Evolutionary conservation across 306 rosid species (phyloP), one percentile per base, ranked within the genome.

Genomic region (Castanea crenata): DNA sequence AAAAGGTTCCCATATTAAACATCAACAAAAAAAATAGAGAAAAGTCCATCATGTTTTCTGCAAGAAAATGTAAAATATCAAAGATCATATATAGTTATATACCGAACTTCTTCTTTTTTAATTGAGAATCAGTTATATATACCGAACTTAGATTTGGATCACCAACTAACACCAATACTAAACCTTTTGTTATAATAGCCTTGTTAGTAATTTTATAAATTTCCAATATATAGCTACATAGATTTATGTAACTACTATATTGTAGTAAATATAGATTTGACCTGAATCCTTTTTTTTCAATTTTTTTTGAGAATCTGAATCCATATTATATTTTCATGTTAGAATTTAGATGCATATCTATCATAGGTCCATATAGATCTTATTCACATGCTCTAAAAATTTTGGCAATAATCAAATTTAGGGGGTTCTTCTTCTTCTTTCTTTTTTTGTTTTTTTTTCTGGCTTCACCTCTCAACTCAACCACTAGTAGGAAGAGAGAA

Each of bases 101-200:
- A 54, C 49, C 57, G 56, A 72, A 73, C 55, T 19, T 20, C n/a
- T n/a, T n/a, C 7, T 1, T 35, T 38, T 38, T 38, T 7, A 7
- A 6, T 6, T 2, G 46, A 38, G 46, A 38, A 38, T 38, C 46
- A 7, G 8, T 49, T 3, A 12, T 49, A 35, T 35, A 14, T 49
- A 54, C 46, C 57, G 44, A 71, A 73, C 55, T 25, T 29, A 59
- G 55, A 74, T 57, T 55, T 41, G 57, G 75, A 41, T 72, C 27
- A 44, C 38, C 27, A 5, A 7, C 3, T 41, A 41, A 41, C 46
- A 41, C 46, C 46, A 8, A 41, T 8, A 41, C 46, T 8, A 38
- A 5, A 38, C 46, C 46, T 31, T 3, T 5, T 18, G 63, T 31
- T 23, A 27, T 25, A 18, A 27, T 25, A 18, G 23, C 44, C 25